Percentiles rank a stretch among this genome's conserved stretches.
Evolutionary conservation across 1,139 yeast genomes (phyloP).

Genomic region (Meyerozyma smithsonii): DNA sequence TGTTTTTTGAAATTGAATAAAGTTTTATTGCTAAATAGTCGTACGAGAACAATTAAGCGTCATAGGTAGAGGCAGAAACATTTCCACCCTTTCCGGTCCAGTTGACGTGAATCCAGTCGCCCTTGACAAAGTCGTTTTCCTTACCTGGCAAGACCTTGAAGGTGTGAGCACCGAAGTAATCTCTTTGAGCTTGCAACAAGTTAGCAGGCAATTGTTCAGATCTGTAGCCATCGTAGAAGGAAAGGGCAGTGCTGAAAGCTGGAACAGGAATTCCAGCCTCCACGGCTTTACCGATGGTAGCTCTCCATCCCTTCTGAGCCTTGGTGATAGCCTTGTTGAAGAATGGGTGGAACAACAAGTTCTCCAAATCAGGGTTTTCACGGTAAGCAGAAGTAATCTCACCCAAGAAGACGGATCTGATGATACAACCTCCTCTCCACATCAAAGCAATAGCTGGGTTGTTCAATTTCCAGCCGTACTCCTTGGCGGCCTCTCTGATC

Average conservation of each 20-base stretch:
- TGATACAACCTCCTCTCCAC: conserved; percentile 99
- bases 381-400: conserved; percentile 97
- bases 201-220: conserved; percentile 94
- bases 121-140: conserved; percentile 69
- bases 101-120: conserved; percentile 87
- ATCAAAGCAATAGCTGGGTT: conserved; percentile 97
- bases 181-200: conserved; percentile 99
- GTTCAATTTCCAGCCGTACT: conserved; percentile 95
- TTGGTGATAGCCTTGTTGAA: conserved; percentile 85
- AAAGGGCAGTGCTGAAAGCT: conserved; percentile 93
- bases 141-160: conserved; percentile 89
- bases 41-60: conserved; percentile 50
- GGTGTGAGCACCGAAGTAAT: conserved; percentile 99
- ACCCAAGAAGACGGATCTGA: conserved; percentile 96
- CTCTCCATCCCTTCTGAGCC: conserved; percentile 97
- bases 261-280: conserved; percentile 93
- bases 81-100: conserved; percentile 99
- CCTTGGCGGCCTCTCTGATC: conserved; percentile 96
- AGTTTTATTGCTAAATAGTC: not conserved
- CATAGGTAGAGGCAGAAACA: conserved; percentile 90
- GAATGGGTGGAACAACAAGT: conserved; percentile 93
- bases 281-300: conserved; percentile 72
- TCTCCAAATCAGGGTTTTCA: conserved; percentile 88
- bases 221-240: conserved; percentile 99
- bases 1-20: not conserved